Evolutionary conservation across 2,329 filamentous ascomycete genomes (phyloP).

Genomic region (Corniculantispora saksenae): DNA sequence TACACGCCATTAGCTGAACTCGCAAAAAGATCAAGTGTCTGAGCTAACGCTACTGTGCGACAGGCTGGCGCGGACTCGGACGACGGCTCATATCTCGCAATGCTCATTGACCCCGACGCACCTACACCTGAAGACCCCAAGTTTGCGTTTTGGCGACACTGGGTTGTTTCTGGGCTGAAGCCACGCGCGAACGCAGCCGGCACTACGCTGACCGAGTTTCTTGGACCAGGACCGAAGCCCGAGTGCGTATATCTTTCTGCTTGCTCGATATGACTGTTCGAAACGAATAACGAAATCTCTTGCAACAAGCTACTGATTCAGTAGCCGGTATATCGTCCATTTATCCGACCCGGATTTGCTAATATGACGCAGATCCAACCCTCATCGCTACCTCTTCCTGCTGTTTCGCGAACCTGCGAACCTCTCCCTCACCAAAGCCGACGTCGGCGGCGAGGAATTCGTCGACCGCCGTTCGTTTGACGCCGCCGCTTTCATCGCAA

Average conservation of each 20-base stretch:
- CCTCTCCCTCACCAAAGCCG: conserved; percentile 38
- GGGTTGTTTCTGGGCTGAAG: conserved; percentile 46
- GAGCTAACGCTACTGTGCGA: background rate
- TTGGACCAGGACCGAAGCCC: conserved; percentile 47
- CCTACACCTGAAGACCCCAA: conserved; percentile 56
- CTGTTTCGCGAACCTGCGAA: conserved; percentile 43
- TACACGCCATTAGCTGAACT: background rate
- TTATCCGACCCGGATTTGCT: too few species aligned
- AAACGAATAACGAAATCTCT: too few species aligned
- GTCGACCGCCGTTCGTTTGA: conserved; percentile 46
- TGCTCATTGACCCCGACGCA: conserved; percentile 56
- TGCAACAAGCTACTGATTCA: too few species aligned
- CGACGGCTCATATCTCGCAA: conserved; percentile 43
- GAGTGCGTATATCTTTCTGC: conserved; percentile 36
- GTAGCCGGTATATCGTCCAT: too few species aligned
- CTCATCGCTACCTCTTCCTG: conserved; percentile 49
- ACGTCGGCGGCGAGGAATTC: conserved; percentile 50
- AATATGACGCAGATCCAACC: conserved; percentile 39
- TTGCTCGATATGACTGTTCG: too few species aligned
- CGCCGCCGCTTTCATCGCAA: conserved; percentile 39
- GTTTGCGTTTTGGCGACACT: conserved; percentile 58
- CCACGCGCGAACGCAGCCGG: conserved; percentile 35
- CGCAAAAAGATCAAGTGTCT: background rate
- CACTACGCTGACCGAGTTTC: conserved; percentile 41
- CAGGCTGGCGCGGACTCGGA: conserved; percentile 26